Evolutionary conservation across 305 asterid genomes (phyloP), one percentile per base, ranked within the genome.

Genomic region (Solanum aculeatissimum): DNA sequence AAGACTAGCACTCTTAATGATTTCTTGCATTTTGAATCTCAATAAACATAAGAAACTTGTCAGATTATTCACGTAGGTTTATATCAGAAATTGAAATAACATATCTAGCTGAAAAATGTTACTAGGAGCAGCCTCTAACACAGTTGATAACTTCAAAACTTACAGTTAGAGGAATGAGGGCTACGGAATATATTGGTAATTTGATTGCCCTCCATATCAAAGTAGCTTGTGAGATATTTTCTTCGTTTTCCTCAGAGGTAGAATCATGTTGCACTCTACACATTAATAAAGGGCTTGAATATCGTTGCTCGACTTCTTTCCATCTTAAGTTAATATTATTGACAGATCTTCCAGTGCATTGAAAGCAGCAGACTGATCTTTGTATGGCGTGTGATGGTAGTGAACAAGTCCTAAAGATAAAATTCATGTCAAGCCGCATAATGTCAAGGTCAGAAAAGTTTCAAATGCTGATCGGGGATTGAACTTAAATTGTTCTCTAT

Each of bases 141-240:
- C 16, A 53, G 62, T 12, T 15, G 10, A 18, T 29, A 86, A 12
- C 57, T 6, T 51, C 55, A 55, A 45, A 58, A 92, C 99, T 91
- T 84, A 96, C 99, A 9, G 92, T 84, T 63, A 96, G 88, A 29
- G 99, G 99, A 85, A 96, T 88, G 84, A 95, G 85, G 35, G 99
- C 98, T 53, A 96, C 98, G 1, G 98, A 91, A 82, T 96, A 96
- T 68, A 96, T 94, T 16, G 99, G 99, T 79, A 96, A 85, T 85
- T 96, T 96, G 88, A 93, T 86, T 79, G 99, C 98, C 89, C 98
- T 92, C 98, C 99, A 93, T 87, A 92, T 89, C 89, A 93, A 86
- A 87, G 94, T 95, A 66, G 95, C 92, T 85, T 86, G 89, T 47
- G 96, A 92, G 80, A 93, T 72, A 85, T 84, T 65, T 47, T 89